Base-by-base conservation (phyloP, 805 yeast genomes). In the Saturnispora quitensis region DNA sequence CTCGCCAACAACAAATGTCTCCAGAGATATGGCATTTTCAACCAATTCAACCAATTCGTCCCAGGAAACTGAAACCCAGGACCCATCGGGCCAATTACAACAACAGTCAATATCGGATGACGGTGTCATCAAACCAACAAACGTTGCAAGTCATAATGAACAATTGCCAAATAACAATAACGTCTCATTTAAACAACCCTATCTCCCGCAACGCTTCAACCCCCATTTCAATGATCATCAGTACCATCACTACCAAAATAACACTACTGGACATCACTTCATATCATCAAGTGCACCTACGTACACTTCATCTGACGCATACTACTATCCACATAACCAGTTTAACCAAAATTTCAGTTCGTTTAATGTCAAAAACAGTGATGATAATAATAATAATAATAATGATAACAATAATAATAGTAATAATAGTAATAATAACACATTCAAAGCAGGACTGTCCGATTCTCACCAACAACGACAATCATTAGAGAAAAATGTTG, bases 1-100 rank as follows among this genome's bases (percentile, higher is more conserved):
- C 6, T 71, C 72, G 10, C 79, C 85, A 9, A 80, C 85, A 3
- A 80, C 85, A 1, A 74, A 71, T 53, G 69, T 80, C 31, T 72
- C 79, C 15, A 74, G 71, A 59, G 82, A 77, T 57, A 62, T 70
- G 24, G 78, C 76, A 47, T 72, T 63, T 57, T 69, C 64, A 15
- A 66, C 64, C 18, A 67, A 56, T 57, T 69, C 67, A 35, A 68
- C 67, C 20, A 64, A 64, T 38, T 63, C 60, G 51, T 69, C 55
- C 55, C 69, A 58, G 56, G 71, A 62, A 58, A 68, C 67, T 15
- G 64, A 64, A 55, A 43, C 56, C 5, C 47, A 47, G 13, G 44
- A 33, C 9, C 33, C 31, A 40, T 8, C 44, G 22, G 28, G 28
- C 22, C 40, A 36, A 28, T 10, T 8, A 13, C 42, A 18, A 18